phyloP scores from a whole-genome alignment of 257 asterid species.

The Verbascum thapsus region DNA sequence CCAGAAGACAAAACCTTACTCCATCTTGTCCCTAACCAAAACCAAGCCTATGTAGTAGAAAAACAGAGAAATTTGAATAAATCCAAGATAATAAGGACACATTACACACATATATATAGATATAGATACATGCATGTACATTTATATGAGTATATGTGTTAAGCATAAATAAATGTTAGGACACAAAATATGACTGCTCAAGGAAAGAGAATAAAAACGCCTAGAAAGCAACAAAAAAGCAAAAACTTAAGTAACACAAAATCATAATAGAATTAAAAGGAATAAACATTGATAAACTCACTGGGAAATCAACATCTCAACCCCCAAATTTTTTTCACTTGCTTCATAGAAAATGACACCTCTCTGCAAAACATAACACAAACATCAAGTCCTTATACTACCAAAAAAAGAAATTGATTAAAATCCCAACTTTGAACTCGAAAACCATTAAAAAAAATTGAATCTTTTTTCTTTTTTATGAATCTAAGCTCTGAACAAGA shows the following conservation, averaged over 20 bases:
- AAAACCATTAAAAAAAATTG: slow-evolving; percentile 32
- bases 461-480: slow-evolving; percentile 33
- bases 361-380: slow-evolving; percentile 35
- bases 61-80: slow-evolving; percentile 51
- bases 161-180: slow-evolving; percentile 63
- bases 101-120: slow-evolving; percentile 32
- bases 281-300: slow-evolving; percentile 80
- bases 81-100: slow-evolving; percentile 72
- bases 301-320: slow-evolving; percentile 54
- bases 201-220: slow-evolving; percentile 80
- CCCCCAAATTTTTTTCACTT: slow-evolving; percentile 56
- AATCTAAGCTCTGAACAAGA: no score
- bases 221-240: slow-evolving; percentile 76
- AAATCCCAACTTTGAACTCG: slow-evolving; percentile 39
- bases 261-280: slow-evolving; percentile 78
- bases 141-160: background rate
- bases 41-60: slow-evolving; percentile 56
- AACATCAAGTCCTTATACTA: slow-evolving; percentile 15
- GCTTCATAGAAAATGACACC: slow-evolving; percentile 63
- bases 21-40: slow-evolving; percentile 77
- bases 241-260: no score
- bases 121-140: background rate
- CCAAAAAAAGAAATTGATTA: slow-evolving; percentile 29
- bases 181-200: slow-evolving; percentile 84
- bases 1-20: slow-evolving; percentile 67